Percentiles rank a stretch among this genome's conserved stretches.
phyloP scores from a whole-genome alignment of 2,329 filamentous ascomycete species.

The Cordyceps pruinosa region DNA sequence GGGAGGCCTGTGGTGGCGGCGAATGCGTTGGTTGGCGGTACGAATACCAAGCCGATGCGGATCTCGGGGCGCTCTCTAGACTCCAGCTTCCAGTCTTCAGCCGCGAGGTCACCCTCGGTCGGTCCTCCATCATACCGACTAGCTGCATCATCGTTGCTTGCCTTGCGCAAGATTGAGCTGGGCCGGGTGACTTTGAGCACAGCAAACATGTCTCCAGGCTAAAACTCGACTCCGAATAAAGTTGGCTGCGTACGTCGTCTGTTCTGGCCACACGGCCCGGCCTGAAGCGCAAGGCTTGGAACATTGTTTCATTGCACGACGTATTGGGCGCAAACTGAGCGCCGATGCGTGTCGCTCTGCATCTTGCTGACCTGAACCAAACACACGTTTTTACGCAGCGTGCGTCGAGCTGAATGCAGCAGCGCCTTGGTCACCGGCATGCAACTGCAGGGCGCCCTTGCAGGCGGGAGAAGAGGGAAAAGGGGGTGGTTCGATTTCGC shows the following conservation, averaged over 20 bases:
- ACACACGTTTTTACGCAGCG: neutral
- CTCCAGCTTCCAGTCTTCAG: too few relatives aligned
- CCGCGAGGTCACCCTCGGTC: too few relatives aligned
- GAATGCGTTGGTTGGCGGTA: neutral
- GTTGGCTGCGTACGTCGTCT: neutral
- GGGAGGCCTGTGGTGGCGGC: neutral
- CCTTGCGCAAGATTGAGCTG: neutral
- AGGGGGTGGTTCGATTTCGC: neutral
- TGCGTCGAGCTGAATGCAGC: neutral
- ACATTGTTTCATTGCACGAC: neutral
- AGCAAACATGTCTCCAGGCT: neutral
- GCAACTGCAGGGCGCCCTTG: neutral
- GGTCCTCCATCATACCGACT: neutral
- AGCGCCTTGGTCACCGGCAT: neutral
- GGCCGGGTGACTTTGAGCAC: neutral
- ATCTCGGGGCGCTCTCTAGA: neutral
- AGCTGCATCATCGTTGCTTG: neutral
- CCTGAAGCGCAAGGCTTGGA: neutral
- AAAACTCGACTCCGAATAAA: neutral
- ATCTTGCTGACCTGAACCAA: neutral
- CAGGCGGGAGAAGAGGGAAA: neutral
- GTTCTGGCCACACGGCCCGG: neutral
- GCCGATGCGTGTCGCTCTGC: neutral
- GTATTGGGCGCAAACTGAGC: neutral
- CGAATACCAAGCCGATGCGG: neutral